A percentile compares a stretch with the other conserved stretches of the same genome.
Conservation (phyloP, 2,329 filamentous ascomycete species). For the Neofusicoccum kwambonambiense region DNA sequence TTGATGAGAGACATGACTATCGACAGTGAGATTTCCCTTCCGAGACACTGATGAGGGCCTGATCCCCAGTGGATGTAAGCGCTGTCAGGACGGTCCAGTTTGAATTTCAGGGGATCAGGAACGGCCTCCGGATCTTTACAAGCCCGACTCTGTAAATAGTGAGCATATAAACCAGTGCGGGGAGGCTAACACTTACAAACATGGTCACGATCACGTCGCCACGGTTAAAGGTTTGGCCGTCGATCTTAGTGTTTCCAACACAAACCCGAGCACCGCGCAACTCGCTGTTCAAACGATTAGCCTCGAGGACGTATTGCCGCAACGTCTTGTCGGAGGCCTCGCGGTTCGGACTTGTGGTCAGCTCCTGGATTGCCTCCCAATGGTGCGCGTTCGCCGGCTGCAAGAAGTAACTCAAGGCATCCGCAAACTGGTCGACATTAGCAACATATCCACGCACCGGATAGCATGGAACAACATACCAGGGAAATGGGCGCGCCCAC, state of each 20-base stretch:
- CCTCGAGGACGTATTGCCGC: conserved; percentile 20
- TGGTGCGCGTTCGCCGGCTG: conserved; percentile 2
- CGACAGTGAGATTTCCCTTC: conserved; percentile 41
- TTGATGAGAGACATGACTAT: conserved; percentile 45
- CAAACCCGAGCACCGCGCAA: conserved; percentile 18
- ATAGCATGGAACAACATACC: neutral
- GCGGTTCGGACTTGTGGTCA: neutral
- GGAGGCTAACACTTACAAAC: conserved; percentile 22
- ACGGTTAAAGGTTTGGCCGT: conserved; percentile 40
- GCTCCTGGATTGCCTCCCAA: conserved; percentile 12
- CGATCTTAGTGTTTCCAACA: conserved; percentile 25
- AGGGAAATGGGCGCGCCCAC: conserved; percentile 12
- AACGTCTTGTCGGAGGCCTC: conserved; percentile 12
- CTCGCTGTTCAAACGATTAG: conserved; percentile 14
- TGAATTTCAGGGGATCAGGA: conserved; percentile 41
- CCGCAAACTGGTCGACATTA: neutral
- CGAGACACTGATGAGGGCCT: conserved; percentile 50
- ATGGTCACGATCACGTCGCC: conserved; percentile 43
- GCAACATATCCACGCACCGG: no score
- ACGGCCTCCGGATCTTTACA: conserved; percentile 42
- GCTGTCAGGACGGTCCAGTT: conserved; percentile 42
- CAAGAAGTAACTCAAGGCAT: conserved; percentile 15
- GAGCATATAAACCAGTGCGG: fast-evolving
- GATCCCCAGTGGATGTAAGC: conserved; percentile 47
- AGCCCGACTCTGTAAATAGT: conserved; percentile 29